Conservation (phyloP, 352 stramenopile species). For the Phytophthora aleatoria region DNA sequence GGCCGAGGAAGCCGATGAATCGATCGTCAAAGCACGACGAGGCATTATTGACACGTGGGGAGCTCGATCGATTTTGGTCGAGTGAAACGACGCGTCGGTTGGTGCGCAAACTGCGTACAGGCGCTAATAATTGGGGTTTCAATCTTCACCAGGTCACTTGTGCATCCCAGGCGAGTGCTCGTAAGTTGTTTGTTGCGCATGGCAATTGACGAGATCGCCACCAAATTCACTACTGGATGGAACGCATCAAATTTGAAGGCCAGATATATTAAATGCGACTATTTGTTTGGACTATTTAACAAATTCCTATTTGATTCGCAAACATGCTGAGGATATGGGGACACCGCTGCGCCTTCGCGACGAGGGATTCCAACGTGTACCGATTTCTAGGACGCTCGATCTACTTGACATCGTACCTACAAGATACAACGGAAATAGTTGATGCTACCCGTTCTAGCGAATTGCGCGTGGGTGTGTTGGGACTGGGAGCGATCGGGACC, state of each 20-base stretch:
- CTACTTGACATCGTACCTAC: neutral
- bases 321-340: slow-evolving; percentile 10
- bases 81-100: slow-evolving; percentile 21
- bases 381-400: slow-evolving; percentile 4
- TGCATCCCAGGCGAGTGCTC: too few species aligned
- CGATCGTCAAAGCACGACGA: slow-evolving; percentile 15
- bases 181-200: too few species aligned
- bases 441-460: neutral
- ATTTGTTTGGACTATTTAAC: neutral
- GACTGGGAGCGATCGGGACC: slow-evolving; percentile 72
- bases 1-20: slow-evolving; percentile 23
- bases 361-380: slow-evolving; percentile 1
- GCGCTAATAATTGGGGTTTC: too few species aligned
- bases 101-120: neutral
- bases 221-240: too few species aligned
- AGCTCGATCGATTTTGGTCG: neutral
- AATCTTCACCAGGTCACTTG: too few species aligned
- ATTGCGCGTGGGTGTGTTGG: slow-evolving; percentile 63
- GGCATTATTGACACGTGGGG: slow-evolving; percentile 14
- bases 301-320: neutral
- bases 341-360: neutral
- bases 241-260: neutral
- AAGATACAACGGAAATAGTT: neutral
- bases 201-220: too few species aligned
- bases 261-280: too few species aligned